Evolutionary conservation across 768 basidiomycete genomes (phyloP).

Genomic region (Russula vinacea): DNA sequence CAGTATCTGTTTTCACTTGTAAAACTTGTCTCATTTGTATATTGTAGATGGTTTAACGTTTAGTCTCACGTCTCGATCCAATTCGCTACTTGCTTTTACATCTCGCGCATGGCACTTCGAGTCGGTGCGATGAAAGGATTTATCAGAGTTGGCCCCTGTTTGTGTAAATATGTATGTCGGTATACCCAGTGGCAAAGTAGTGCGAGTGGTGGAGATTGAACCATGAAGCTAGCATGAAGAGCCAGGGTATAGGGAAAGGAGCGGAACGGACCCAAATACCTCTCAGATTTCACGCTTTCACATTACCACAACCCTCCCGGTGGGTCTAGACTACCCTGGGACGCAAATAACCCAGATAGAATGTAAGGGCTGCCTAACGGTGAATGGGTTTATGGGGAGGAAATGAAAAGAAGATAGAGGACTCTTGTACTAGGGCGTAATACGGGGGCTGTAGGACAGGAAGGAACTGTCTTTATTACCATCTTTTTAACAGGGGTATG

Average conservation of each 20-base stretch:
- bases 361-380: background rate
- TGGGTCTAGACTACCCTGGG: background rate
- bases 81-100: too few relatives aligned
- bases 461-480: background rate
- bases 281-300: background rate
- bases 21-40: constrained; percentile 5
- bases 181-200: background rate
- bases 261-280: background rate
- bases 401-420: background rate
- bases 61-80: background rate
- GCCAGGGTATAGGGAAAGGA: constrained; percentile 1
- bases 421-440: background rate
- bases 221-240: background rate
- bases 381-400: background rate
- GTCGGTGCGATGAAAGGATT: background rate
- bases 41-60: background rate
- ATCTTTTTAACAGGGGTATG: background rate
- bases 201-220: background rate
- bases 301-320: constrained; percentile 3
- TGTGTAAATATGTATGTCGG: background rate
- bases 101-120: too few relatives aligned
- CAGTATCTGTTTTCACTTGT: background rate
- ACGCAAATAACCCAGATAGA: background rate
- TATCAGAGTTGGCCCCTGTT: background rate
- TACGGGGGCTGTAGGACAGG: background rate